Evolutionary conservation across 805 yeast genomes (phyloP).

Genomic region (Candida adriatica): DNA sequence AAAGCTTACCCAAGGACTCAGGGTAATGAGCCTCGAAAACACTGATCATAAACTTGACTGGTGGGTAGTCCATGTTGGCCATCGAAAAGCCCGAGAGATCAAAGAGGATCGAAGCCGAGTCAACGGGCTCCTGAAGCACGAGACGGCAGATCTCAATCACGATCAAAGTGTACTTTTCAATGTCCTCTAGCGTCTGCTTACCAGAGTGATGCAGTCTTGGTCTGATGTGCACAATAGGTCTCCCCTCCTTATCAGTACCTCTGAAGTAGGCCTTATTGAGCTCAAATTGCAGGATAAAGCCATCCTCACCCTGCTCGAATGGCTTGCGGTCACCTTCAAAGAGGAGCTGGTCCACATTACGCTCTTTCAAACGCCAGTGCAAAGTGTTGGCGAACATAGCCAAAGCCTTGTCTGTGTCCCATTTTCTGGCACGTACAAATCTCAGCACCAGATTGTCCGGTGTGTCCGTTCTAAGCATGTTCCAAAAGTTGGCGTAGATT

Average conservation of each 20-base stretch:
- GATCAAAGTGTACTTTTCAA: constrained; percentile 68
- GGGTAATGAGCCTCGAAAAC: constrained; percentile 97
- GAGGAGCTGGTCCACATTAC: constrained; percentile 55
- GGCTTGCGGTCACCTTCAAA: constrained; percentile 65
- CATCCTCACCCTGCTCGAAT: constrained; percentile 36
- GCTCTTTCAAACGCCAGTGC: constrained; percentile 65
- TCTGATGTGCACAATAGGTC: constrained; percentile 79
- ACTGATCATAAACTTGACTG: constrained; percentile 82
- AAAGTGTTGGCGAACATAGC: constrained; percentile 68
- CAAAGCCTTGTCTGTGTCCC: constrained; percentile 62
- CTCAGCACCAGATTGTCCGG: constrained; percentile 76
- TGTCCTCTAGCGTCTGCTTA: constrained; percentile 62
- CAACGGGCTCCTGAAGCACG: constrained; percentile 65
- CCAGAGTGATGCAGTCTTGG: constrained; percentile 68
- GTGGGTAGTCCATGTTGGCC: constrained; percentile 87
- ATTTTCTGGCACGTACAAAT: constrained; percentile 82
- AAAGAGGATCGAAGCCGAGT: constrained; percentile 76
- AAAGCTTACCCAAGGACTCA: constrained; percentile 77
- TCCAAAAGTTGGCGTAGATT: constrained; percentile 48
- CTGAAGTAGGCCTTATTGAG: constrained; percentile 65
- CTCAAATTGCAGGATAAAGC: constrained; percentile 37
- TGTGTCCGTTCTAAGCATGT: constrained; percentile 63
- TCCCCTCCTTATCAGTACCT: constrained; percentile 65
- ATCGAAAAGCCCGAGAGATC: constrained; percentile 83
- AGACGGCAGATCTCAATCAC: constrained; percentile 80